Evolutionary conservation across 371 early-diverging fungal species (phyloP), one percentile per base, ranked within the genome.

Genomic region (Rhizomucor miehei): DNA sequence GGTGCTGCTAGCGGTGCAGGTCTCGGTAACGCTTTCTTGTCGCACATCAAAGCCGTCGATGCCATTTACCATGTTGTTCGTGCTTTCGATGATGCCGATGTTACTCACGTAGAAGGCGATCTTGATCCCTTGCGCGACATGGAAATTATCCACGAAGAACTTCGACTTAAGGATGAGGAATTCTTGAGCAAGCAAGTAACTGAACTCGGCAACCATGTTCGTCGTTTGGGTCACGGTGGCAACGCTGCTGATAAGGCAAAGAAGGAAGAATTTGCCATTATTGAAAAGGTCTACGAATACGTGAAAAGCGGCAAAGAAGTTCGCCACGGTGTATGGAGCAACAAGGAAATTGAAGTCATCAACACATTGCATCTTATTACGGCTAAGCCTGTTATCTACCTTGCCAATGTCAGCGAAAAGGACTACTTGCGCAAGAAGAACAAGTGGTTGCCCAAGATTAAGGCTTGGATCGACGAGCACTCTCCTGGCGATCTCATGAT

Each of bases 61-160:
- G 99, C 97, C 6, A 93, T 99, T 46, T 99, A 91, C 82, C 99
- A 99, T 63, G 89, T 99, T 43, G 90, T 94, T n/a, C 86, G 99
- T 70, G 92, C 91, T 48, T 86, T 86, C 65, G 85, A 85, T 48
- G 95, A 94, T 66, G 69, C 86, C n/a, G 93, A 92, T 46, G 85
- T 98, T 17, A 87, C 88, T 48, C 99, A 99, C 76, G 97, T 98
- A 34, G 99, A 99, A 63, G 95, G 95, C 58, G 88, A 88, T 40
- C 77, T 99, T 13, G 92, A 99, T 61, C 98, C 99, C 4, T 65
- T 89, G 20, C 82, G 99, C 48, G 99, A 99, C 76, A 77, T 98
- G 67, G 90, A 91, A 52, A 97, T 94, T 58, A 99, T 99, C 65
- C 92, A 94, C 66, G 85, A 90, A 37, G 99, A 99, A 77, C 80